Evolutionary conservation across 1,139 yeast genomes (phyloP).

Genomic region (Lodderomyces parapsilosis): DNA sequence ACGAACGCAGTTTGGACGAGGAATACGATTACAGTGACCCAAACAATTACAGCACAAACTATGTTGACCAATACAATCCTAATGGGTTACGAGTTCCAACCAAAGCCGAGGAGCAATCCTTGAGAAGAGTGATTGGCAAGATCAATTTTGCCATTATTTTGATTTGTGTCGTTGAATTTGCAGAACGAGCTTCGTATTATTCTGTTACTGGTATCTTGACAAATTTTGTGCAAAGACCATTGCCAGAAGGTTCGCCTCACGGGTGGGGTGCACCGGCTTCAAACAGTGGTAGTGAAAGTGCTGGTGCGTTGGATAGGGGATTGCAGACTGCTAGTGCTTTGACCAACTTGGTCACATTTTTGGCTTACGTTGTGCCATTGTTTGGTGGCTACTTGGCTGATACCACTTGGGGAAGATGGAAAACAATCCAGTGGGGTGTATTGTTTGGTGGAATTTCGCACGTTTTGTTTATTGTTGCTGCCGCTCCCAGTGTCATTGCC

Average conservation of each 20-base stretch:
- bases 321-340: constrained; percentile 40
- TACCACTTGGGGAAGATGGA: constrained; percentile 40
- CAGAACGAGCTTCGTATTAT: constrained; percentile 49
- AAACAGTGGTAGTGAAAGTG: constrained; percentile 41
- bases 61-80: constrained; percentile 32
- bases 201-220: constrained; percentile 41
- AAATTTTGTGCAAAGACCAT: constrained; percentile 46
- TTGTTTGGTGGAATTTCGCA: constrained; percentile 39
- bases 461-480: constrained; percentile 39
- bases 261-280: constrained; percentile 41
- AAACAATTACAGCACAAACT: constrained; percentile 24
- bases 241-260: constrained; percentile 51
- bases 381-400: constrained; percentile 47
- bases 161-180: constrained; percentile 44
- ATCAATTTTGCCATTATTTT: constrained; percentile 29
- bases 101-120: constrained; percentile 41
- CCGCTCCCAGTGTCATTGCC: constrained; percentile 37
- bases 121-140: constrained; percentile 38
- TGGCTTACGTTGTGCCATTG: constrained; percentile 44
- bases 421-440: constrained; percentile 43
- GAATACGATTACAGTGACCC: constrained; percentile 36
- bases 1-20: constrained; percentile 1
- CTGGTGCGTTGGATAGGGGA: constrained; percentile 46
- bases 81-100: constrained; percentile 36
- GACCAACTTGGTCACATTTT: constrained; percentile 36